Conservation (phyloP, 371 early-diverging fungal genomes). For the Chytridium lagenaria region DNA sequence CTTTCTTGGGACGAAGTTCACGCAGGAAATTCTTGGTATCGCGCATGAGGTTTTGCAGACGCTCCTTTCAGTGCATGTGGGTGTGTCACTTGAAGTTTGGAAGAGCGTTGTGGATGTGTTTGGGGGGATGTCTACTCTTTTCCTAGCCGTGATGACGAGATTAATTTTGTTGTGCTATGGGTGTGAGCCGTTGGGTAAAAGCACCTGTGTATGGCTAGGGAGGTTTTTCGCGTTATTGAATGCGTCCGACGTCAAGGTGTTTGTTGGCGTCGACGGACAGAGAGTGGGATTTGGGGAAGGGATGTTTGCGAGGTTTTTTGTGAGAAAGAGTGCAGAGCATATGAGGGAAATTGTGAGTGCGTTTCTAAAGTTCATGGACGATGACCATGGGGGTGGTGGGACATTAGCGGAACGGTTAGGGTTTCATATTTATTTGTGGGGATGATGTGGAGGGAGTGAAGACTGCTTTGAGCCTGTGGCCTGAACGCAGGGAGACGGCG, state of each 20-base stretch:
- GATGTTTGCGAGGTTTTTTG: not conserved
- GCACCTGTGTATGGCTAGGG: not conserved
- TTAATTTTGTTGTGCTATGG: not conserved
- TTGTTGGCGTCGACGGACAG: not conserved
- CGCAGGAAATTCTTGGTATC: not conserved
- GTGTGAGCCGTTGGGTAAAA: not conserved
- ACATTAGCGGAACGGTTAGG: not conserved
- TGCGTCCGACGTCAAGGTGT: not conserved
- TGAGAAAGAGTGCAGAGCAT: not conserved
- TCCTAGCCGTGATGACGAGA: not conserved
- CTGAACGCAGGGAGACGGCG: not conserved
- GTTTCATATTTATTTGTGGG: not conserved
- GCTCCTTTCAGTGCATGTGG: not conserved
- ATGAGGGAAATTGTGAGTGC: not conserved
- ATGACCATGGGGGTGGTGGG: not conserved
- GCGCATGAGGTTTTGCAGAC: not conserved
- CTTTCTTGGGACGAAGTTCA: not conserved
- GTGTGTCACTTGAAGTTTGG: not conserved
- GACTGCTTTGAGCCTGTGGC: not conserved
- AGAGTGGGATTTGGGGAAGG: not conserved
- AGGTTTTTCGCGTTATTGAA: not conserved
- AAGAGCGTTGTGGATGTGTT: not conserved
- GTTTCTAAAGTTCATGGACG: not conserved
- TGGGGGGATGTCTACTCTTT: not conserved
- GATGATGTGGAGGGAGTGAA: not conserved